These are phyloP conservation scores for Trichoderma gracile DNA, from an alignment of 2,329 filamentous ascomycete genomes.

Conservation along the genomic window DNA sequence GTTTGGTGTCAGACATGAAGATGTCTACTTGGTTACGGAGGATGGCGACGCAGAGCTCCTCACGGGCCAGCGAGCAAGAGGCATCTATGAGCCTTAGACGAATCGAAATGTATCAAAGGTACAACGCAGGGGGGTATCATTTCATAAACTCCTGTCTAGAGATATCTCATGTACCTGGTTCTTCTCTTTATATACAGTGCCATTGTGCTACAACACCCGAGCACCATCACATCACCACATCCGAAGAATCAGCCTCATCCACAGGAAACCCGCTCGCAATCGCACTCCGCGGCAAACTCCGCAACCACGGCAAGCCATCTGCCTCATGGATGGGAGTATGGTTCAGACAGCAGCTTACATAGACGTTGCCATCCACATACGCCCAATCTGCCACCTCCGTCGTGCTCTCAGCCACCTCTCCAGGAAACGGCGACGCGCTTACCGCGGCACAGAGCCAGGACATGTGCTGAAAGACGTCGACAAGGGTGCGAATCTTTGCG, in stretches of 20 bases:
- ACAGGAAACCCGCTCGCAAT: slow-evolving; percentile 41
- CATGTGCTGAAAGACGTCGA: slow-evolving; percentile 43
- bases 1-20: slow-evolving; percentile 65
- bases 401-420: slow-evolving; percentile 36
- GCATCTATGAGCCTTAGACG: slow-evolving; percentile 53
- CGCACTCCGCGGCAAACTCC: slow-evolving; percentile 35
- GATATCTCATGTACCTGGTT: slow-evolving; percentile 7
- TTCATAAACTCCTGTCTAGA: slow-evolving; percentile 22
- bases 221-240: background rate
- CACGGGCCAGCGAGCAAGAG: slow-evolving; percentile 52
- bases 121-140: slow-evolving; percentile 26
- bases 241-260: background rate
- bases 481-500: slow-evolving; percentile 40
- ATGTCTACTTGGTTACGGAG: slow-evolving; percentile 59
- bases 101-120: background rate
- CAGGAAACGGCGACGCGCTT: slow-evolving; percentile 40
- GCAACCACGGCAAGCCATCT: slow-evolving; percentile 35
- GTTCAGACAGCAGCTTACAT: slow-evolving; percentile 39
- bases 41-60: slow-evolving; percentile 56
- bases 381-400: slow-evolving; percentile 38
- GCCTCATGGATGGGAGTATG: slow-evolving; percentile 37
- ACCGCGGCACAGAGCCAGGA: slow-evolving; percentile 41
- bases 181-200: background rate
- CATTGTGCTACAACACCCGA: background rate
- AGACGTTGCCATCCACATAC: slow-evolving; percentile 39